Base-by-base conservation (phyloP, 2,329 filamentous ascomycete species). In the Apiospora marii region DNA sequence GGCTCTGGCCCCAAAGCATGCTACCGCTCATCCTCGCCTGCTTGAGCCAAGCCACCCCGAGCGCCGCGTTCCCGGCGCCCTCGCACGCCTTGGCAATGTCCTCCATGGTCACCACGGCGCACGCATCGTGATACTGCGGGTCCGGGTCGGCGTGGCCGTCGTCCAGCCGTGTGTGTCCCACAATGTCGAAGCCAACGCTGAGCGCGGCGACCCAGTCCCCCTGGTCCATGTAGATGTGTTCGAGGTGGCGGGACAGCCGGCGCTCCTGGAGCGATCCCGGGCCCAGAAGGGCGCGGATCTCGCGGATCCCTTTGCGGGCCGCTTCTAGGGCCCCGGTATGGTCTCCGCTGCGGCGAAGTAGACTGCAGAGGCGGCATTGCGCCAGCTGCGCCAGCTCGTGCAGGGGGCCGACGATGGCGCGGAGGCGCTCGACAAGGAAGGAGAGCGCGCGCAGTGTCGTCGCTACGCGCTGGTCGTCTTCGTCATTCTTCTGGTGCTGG, bases 111-210 rank as follows among this genome's bases (percentile, higher is more conserved):
- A 46, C 24, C 1, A 70, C 68, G 1, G 68, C 68, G 46, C 68
- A 58, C 27, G 58, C 68, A 24, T 70, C 68, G 46, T 53, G 68
- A 27, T 51, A 61, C 22, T 7, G 22, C 41, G 68, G 68, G 34
- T 70, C 68, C n/a, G 68, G 68, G 6, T 37, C 10, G 10, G 43
- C 4, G 10, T 8, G 22, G 37, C 37, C 6, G 37, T 10, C 8
- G 46, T 70, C 73, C 13, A 78, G 70, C 12, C 27, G 43, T 16
- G 13, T 2, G 13, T 46, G 44, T 6, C 51, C 68, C 27, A 48
- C 46, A 8, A 48, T 22, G 4, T 48, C 46, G 19, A 48, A 48
- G 19, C 46, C 14, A 1, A 48, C 19, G 46, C 46, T 22, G 3
- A 48, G 46, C 4, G 16, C 46, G 14, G 46, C 14, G 46, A 22